Evolutionary conservation across 1,284 basidiomycete species (phyloP).

Genomic region (Ganoderma leucocontextum): DNA sequence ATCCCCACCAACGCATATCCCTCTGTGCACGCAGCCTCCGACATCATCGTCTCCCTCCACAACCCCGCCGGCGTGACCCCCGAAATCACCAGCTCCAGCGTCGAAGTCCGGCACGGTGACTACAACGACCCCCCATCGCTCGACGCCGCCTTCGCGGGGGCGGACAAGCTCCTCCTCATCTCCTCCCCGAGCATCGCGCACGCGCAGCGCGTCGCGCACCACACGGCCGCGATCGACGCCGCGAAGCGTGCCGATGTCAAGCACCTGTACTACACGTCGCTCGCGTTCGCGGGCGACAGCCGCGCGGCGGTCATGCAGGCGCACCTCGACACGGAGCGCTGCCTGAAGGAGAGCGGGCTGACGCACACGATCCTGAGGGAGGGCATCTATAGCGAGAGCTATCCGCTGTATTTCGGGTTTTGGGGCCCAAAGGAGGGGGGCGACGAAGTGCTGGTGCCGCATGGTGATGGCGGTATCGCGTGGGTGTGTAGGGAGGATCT

Average conservation of each 20-base stretch:
- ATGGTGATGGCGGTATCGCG: constrained; percentile 43
- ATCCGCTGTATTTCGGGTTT: constrained; percentile 46
- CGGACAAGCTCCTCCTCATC: constrained; percentile 47
- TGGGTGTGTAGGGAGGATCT: constrained; percentile 45
- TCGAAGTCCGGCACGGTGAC: constrained; percentile 44
- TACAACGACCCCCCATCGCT: constrained; percentile 44
- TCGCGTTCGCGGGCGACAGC: constrained; percentile 45
- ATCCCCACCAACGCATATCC: not conserved
- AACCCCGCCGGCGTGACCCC: constrained; percentile 43
- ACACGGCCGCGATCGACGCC: constrained; percentile 50
- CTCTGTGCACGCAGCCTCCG: constrained; percentile 31
- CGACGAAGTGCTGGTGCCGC: constrained; percentile 38
- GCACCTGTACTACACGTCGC: constrained; percentile 50
- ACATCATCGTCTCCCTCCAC: constrained; percentile 45
- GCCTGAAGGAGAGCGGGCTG: constrained; percentile 46
- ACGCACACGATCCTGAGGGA: constrained; percentile 48
- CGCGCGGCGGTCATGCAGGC: constrained; percentile 47
- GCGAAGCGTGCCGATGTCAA: constrained; percentile 44
- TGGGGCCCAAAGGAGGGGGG: constrained; percentile 33
- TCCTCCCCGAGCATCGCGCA: constrained; percentile 48
- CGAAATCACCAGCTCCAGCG: constrained; percentile 36
- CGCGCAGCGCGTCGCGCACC: constrained; percentile 42
- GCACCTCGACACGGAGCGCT: constrained; percentile 47
- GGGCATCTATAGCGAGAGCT: constrained; percentile 50
- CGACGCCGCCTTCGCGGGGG: constrained; percentile 44